Evolutionary conservation across 768 basidiomycete genomes (phyloP), one percentile per base, ranked within the genome.

Genomic region (Psilocybe sp.): DNA sequence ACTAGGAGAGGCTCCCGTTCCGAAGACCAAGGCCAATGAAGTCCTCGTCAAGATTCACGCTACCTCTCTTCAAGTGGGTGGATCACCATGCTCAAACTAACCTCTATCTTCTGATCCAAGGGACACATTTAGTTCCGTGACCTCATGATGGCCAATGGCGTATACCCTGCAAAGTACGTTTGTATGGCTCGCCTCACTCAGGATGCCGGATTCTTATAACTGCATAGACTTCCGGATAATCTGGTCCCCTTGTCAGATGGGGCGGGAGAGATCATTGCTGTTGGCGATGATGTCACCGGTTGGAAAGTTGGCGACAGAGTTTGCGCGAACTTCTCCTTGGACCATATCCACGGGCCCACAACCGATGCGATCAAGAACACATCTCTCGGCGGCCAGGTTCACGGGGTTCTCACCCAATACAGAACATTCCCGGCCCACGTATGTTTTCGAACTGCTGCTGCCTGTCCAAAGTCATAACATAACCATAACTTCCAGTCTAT

Each of bases 231-330:
- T 32, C 23, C 44, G 58, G 62, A 15, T 32, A 58, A 4, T 53
- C 58, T 69, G 1, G 66, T 75, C 9, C 70, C 70, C 33, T 69
- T 67, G 55, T 73, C 82, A 1, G 81, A 85, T 56, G 72, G 76
- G 64, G 79, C 82, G 14, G 82, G 83, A 11, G 81, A 82, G 56
- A 67, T 85, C 42, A 62, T 82, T 31, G 70, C 76, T 1, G 58
- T 81, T 10, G 74, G 74, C 5, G 63, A 62, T 11, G 73, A 69
- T 13, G 74, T 75, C 12, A 76, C 64, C 23, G 66, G 60, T 4
- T 84, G 79, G 80, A 75, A 73, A 56, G 58, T 64, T 4, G 80
- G 82, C n/a, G 81, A 82, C 50, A 76, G 78, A 18, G 78, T 84
- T 48, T 77, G 68, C 52, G 71, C 80, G 8, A 84, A 81, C 60